phyloP scores from a whole-genome alignment of 805 yeast genomes.

The Myxozyma monticola region DNA sequence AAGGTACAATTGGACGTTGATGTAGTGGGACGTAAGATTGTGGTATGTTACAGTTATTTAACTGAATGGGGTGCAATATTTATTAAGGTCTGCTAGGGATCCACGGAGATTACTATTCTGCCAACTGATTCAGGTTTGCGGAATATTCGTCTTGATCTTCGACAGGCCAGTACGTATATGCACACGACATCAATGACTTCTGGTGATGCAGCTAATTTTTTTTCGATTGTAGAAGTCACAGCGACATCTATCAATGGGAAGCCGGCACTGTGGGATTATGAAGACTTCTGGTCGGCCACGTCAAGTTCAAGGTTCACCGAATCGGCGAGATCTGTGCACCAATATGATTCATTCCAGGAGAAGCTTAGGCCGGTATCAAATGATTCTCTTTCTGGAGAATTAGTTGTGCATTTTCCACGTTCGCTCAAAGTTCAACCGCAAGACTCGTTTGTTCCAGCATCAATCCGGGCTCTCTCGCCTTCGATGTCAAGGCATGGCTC shows the following conservation, averaged over 20 bases:
- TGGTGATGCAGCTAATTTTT: neutral
- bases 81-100: constrained; percentile 52
- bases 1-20: constrained; percentile 25
- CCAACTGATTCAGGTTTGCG: constrained; percentile 65
- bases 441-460: constrained; percentile 39
- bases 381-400: constrained; percentile 61
- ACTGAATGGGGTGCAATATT: neutral
- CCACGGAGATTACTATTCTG: constrained; percentile 77
- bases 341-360: constrained; percentile 31
- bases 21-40: constrained; percentile 9
- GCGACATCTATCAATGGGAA: constrained; percentile 66
- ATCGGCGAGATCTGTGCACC: constrained; percentile 31
- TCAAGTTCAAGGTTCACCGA: constrained; percentile 28
- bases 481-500: constrained; percentile 26
- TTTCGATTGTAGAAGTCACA: constrained; percentile 44
- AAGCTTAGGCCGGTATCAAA: constrained; percentile 45
- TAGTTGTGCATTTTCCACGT: constrained; percentile 64
- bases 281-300: constrained; percentile 51
- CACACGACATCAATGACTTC: neutral
- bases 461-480: constrained; percentile 26
- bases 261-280: constrained; percentile 54
- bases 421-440: constrained; percentile 61
- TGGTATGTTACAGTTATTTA: constrained; percentile 5
- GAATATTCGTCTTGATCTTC: constrained; percentile 71
- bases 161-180: constrained; percentile 52